Percentiles rank a stretch among this genome's conserved stretches.
Conservation (phyloP, 331 rosid species). For the Pyracantha coccinea region DNA sequence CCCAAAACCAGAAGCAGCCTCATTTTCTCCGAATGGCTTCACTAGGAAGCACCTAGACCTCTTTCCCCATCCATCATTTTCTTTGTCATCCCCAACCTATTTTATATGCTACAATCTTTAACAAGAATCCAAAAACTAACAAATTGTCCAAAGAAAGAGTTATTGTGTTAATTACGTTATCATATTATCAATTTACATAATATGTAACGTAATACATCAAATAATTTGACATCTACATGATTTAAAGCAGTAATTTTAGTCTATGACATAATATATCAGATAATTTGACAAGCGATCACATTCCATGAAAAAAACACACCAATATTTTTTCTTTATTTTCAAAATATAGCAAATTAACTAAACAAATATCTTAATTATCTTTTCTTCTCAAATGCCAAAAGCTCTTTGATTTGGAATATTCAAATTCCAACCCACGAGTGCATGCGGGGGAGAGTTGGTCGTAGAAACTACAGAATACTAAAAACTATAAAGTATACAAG, state of each 20-base stretch:
- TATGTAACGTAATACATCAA: too few species aligned
- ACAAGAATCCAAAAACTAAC: not conserved
- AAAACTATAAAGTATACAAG: not conserved
- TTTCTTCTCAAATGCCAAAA: not conserved
- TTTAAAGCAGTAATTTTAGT: not conserved
- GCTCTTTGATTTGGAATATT: conserved; percentile 21
- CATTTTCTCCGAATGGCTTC: conserved; percentile 4
- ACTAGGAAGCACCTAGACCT: not conserved
- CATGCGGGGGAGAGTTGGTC: conserved; percentile 17
- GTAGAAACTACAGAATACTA: not conserved
- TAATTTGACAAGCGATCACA: not conserved
- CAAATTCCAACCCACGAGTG: conserved; percentile 8
- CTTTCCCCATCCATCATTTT: not conserved
- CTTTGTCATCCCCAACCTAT: not conserved
- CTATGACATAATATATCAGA: not conserved
- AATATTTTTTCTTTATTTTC: not conserved
- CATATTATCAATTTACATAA: not conserved
- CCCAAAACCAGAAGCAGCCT: not conserved
- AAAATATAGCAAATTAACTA: too few species aligned
- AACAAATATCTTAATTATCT: not conserved
- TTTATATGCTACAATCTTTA: not conserved
- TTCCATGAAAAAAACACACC: not conserved
- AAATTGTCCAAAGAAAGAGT: not conserved
- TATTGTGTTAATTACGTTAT: not conserved
- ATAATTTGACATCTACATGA: too few species aligned